Evolutionary conservation across 1,284 basidiomycete genomes (phyloP), one percentile per base, ranked within the genome.

Genomic region (Singerocomus inundabilis): DNA sequence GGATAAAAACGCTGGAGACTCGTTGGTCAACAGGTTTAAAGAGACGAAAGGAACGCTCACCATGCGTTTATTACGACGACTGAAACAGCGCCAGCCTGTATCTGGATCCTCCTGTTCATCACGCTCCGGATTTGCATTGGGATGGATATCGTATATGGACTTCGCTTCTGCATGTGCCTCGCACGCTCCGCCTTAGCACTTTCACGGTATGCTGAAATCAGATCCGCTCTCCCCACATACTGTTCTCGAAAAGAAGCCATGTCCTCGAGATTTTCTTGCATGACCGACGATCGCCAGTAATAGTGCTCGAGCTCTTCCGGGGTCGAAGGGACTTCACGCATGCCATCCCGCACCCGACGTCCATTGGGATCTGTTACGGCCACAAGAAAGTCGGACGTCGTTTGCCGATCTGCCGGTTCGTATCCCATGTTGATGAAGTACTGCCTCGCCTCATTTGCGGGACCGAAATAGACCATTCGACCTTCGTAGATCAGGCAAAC

Each of bases 391-490:
- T 86, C 85, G n/a, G 82, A 78, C 0, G 82, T 84, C 0, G 83
- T 86, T 60, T 88, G 82, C 26, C 84, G 72, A 32, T 73, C 67
- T 4, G 75, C 71, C 3, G 77, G 76, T 32, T 77, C 68, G 62
- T 83, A 93, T 18, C 88, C 88, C 73, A 90, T 80, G 52, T 81
- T 71, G 52, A 81, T 69, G 63, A 88, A 88, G 64, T 85, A 89
- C 35, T 76, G 68, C 51, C 78, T 76, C 1, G 86, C 88, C n/a
- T 74, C 67, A 35, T 65, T 68, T 2, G 80, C 76, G 1, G 77
- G 79, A 0, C 88, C 88, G 57, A 84, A 90, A 69, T 81, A 90
- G 42, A 82, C 82, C 74, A 88, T 82, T 36, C 78, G 72, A 0
- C 89, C 89, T 58, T 88, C 81, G 61, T 87, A 79, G 37, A 91